Percentiles rank a stretch among this genome's conserved stretches.
Evolutionary conservation across 345 rosid species (phyloP).

Genomic region (Citrus cavaleriei): DNA sequence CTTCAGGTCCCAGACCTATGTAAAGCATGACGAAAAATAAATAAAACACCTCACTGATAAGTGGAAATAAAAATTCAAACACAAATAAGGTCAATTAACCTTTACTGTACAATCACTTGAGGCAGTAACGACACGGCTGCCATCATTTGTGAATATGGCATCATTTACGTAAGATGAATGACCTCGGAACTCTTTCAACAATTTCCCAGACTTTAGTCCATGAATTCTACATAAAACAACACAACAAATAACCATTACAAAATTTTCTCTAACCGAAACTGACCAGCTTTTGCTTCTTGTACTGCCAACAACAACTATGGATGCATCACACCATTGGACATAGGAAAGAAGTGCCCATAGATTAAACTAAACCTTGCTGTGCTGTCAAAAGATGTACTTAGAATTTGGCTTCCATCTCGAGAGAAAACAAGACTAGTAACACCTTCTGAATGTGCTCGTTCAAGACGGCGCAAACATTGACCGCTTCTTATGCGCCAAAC

Average conservation of each 20-base stretch:
- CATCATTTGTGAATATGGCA: constrained; percentile 91
- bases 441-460: constrained; percentile 93
- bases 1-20: constrained; percentile 95
- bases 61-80: background rate
- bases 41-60: background rate
- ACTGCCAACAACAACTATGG: background rate
- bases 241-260: background rate
- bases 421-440: constrained; percentile 91
- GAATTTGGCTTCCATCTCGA: constrained; percentile 94
- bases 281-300: background rate
- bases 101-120: constrained; percentile 92
- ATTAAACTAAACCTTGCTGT: constrained; percentile 64
- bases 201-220: constrained; percentile 93
- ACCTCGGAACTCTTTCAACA: constrained; percentile 94
- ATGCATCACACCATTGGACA: background rate
- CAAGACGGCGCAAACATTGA: constrained; percentile 88
- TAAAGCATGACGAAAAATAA: background rate
- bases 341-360: constrained; percentile 1
- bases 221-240: constrained; percentile 61
- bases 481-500: constrained; percentile 97
- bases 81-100: constrained; percentile 27
- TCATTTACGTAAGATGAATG: constrained; percentile 86
- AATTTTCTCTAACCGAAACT: background rate
- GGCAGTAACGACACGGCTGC: constrained; percentile 82
- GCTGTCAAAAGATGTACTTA: constrained; percentile 90